A percentile compares a stretch with the other conserved stretches of the same genome.
These are phyloP conservation scores for Metarhizium rileyi DNA, from an alignment of 2,329 filamentous ascomycete genomes.

Conservation along the genomic window DNA sequence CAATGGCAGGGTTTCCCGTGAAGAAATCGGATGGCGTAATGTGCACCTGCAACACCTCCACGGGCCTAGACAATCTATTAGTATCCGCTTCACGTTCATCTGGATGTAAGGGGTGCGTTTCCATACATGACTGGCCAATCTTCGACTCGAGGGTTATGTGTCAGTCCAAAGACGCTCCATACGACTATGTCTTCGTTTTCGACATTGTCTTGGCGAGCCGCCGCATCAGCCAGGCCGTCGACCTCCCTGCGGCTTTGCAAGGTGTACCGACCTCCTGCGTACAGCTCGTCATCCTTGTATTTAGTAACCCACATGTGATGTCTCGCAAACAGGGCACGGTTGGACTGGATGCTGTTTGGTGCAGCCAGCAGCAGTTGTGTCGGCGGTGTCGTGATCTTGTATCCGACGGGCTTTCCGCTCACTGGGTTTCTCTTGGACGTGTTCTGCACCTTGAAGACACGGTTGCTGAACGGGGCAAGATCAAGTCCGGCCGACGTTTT, in stretches of 20 bases:
- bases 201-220: slow-evolving; percentile 34
- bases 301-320: slow-evolving; percentile 38
- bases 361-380: slow-evolving; percentile 32
- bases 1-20: slow-evolving; percentile 34
- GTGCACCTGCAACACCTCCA: slow-evolving; percentile 37
- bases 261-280: slow-evolving; percentile 33
- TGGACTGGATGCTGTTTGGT: slow-evolving; percentile 27
- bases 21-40: slow-evolving; percentile 40
- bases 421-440: slow-evolving; percentile 29
- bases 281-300: slow-evolving; percentile 35
- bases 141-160: slow-evolving; percentile 55
- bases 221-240: slow-evolving; percentile 29
- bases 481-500: slow-evolving; percentile 36
- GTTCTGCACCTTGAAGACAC: slow-evolving; percentile 42
- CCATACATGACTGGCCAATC: slow-evolving; percentile 42
- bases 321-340: slow-evolving; percentile 30
- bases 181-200: slow-evolving; percentile 43
- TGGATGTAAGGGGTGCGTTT: not conserved
- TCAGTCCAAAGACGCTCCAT: slow-evolving; percentile 51
- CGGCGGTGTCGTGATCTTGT: slow-evolving; percentile 33
- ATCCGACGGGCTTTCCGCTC: slow-evolving; percentile 36
- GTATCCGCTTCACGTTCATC: not conserved
- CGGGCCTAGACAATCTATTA: slow-evolving; percentile 32
- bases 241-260: slow-evolving; percentile 29
- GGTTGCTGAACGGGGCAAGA: slow-evolving; percentile 37